Evolutionary conservation across 2,329 filamentous ascomycete species (phyloP).

Genomic region (Trichophyton simii): DNA sequence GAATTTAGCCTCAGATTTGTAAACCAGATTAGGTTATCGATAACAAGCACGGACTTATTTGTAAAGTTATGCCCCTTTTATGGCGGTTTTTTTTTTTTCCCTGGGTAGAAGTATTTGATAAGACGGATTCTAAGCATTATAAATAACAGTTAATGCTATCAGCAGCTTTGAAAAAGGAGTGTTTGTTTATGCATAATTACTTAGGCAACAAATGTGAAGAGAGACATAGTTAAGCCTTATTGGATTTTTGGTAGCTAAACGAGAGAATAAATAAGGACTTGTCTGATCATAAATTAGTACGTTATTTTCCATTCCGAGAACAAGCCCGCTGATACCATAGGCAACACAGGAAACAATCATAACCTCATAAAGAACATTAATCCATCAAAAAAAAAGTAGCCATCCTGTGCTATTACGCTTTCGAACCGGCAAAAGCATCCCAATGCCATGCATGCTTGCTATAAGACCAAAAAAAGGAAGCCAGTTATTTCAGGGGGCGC

Average conservation of each 20-base stretch:
- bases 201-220: too few relatives aligned
- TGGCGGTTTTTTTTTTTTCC: too few relatives aligned
- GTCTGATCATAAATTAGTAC: background rate
- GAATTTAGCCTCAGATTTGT: background rate
- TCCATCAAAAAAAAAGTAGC: background rate
- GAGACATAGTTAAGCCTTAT: background rate
- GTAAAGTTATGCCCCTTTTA: background rate
- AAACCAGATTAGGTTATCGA: background rate
- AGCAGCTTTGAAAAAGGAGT: too few relatives aligned
- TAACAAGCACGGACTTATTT: background rate
- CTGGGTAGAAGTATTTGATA: too few relatives aligned
- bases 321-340: background rate
- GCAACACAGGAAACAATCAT: background rate
- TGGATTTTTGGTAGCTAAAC: background rate
- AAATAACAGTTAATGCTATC: too few relatives aligned
- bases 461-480: background rate
- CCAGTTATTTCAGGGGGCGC: background rate
- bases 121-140: too few relatives aligned
- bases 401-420: background rate
- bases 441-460: background rate
- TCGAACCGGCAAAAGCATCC: background rate
- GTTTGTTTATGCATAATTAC: too few relatives aligned
- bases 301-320: background rate
- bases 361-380: background rate
- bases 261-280: background rate